Base-by-base conservation (phyloP, 192 early-diverging fungal species). In the Coemansia sp. region DNA sequence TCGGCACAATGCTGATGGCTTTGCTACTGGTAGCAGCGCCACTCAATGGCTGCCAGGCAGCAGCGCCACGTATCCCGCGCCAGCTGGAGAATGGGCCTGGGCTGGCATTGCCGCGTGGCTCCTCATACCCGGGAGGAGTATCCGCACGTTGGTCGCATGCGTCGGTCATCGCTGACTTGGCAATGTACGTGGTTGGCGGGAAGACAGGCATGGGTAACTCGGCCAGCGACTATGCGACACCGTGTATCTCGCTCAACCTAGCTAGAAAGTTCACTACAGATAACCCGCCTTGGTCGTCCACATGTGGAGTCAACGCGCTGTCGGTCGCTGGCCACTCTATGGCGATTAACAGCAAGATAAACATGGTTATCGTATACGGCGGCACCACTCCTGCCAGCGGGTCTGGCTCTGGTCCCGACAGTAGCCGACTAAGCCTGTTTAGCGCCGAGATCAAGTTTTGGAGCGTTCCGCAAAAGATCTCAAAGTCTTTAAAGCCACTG, bases 141-240 rank as follows among this genome's bases (percentile, higher is more conserved):
- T 48, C 59, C 6, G 25, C 38, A 45, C 77, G 77, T 65, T 80
- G 72, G 69, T 57, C 59, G 10, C 72, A 75, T 23, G 61, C 72
- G 2, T 80, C 77, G 23, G 63, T 63, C 3, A 72, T 80, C 7
- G 72, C 77, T 26, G 77, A 80, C 69, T 62, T 72, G 48, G 64
- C 72, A 25, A 67, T 80, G 45, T 80, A 80, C 55, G 66, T 80
- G 28, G 62, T 80, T 21, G 77, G 77, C 58, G 77, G 77, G 16
- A 73, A 72, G 21, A 14, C 20, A 23, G 48, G 58, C 35, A 41
- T 34, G 21, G 69, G 72, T 33, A 70, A 73, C 50, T 25, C 56
- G 10, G 38, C 45, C 11, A 23, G n/a, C 26, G 68, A 70, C 68
- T 80, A 70, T 43, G 72, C 71, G 34, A 14, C 56, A 2, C 20